Evolutionary conservation across 2,329 filamentous ascomycete species (phyloP).

Genomic region (Cordyceps javanica): DNA sequence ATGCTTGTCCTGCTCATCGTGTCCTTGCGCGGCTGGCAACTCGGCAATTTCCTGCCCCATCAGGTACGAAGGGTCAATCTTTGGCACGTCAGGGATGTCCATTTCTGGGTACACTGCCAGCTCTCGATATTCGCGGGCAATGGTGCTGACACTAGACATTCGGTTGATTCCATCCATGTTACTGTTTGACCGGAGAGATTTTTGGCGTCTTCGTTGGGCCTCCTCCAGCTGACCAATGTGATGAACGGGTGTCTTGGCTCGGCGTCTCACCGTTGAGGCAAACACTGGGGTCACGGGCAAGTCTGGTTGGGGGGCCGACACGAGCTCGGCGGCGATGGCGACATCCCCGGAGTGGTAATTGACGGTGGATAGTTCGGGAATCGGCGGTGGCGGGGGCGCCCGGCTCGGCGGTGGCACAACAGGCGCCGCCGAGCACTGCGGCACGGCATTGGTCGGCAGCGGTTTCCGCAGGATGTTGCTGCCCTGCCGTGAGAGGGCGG

Average conservation of each 20-base stretch:
- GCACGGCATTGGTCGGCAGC: background rate
- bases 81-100: background rate
- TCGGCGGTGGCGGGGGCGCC: conserved; percentile 8
- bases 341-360: background rate
- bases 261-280: conserved; percentile 32
- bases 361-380: conserved; percentile 7
- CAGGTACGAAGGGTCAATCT: background rate
- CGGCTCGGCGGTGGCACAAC: background rate
- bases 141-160: conserved; percentile 38
- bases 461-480: conserved; percentile 10
- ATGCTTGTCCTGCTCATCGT: conserved; percentile 9
- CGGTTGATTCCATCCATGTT: conserved; percentile 23
- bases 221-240: conserved; percentile 44
- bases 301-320: background rate
- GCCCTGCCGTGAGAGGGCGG: background rate
- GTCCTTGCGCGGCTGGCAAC: conserved; percentile 13
- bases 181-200: background rate
- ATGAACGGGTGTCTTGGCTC: conserved; percentile 46
- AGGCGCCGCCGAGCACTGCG: background rate
- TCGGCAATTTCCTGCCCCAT: background rate
- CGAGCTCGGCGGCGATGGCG: background rate
- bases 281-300: too few relatives aligned
- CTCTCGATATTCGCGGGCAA: conserved; percentile 46
- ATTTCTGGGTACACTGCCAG: conserved; percentile 32
- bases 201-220: conserved; percentile 17